Evolutionary conservation across 2,329 filamentous ascomycete genomes (phyloP).

Genomic region (Trichoderma atrobrunneum): DNA sequence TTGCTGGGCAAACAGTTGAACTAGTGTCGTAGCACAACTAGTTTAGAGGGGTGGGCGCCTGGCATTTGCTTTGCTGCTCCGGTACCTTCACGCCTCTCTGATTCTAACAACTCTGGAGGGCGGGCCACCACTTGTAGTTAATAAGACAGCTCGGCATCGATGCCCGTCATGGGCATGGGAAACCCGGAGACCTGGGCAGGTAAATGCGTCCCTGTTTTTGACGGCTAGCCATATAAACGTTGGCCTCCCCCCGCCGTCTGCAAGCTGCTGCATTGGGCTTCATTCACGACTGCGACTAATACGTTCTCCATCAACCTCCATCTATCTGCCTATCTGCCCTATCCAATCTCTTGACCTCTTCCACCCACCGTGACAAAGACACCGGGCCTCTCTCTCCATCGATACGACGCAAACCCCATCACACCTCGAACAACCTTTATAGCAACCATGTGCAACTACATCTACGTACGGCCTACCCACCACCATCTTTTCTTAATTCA

Average conservation of each 20-base stretch:
- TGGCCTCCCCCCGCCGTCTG: conserved; percentile 17
- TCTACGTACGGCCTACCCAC: conserved; percentile 38
- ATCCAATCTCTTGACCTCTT: not conserved
- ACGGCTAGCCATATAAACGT: conserved; percentile 19
- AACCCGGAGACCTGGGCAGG: conserved; percentile 19
- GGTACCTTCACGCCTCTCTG: conserved; percentile 15
- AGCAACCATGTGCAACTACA: conserved; percentile 50
- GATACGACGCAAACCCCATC: not conserved
- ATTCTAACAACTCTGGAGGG: conserved; percentile 9
- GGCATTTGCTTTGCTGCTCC: not conserved
- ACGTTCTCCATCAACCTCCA: not conserved
- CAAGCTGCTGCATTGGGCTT: conserved; percentile 18
- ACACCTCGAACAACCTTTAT: not conserved
- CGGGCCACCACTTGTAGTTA: conserved; percentile 16
- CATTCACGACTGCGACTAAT: conserved; percentile 1
- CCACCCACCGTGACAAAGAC: not conserved
- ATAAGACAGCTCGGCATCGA: conserved; percentile 19
- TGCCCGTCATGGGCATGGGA: conserved; percentile 17
- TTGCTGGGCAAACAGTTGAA: conserved; percentile 6
- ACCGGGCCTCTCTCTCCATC: not conserved
- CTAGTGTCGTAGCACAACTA: not conserved
- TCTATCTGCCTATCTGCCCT: not conserved
- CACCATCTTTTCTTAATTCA: not conserved
- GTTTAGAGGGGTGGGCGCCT: not conserved
- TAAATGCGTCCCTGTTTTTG: conserved; percentile 9